Evolutionary conservation across 2,329 filamentous ascomycete genomes (phyloP).

Genomic region (Apiospora phragmitis): DNA sequence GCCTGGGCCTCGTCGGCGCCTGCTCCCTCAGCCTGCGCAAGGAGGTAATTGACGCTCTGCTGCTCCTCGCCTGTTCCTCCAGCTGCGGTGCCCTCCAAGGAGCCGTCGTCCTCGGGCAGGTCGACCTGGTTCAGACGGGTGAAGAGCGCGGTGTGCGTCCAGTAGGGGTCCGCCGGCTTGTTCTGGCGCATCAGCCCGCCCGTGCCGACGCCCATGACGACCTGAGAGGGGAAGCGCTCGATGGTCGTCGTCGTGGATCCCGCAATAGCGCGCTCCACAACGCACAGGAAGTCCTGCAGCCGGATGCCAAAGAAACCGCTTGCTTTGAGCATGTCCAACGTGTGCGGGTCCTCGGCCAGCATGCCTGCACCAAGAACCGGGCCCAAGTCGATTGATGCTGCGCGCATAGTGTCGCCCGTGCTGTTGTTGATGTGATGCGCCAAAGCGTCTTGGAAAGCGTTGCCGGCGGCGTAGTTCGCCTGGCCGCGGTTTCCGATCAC

Average conservation of each 20-base stretch:
- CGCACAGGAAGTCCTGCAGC: conserved; percentile 48
- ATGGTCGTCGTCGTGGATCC: conserved; percentile 29
- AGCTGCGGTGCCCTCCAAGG: not conserved
- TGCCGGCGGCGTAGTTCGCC: conserved; percentile 58
- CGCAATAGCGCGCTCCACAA: conserved; percentile 48
- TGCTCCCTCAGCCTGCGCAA: conserved; percentile 17
- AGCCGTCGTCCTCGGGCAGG: conserved; percentile 28
- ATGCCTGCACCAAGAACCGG: conserved; percentile 56
- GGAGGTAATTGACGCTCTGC: conserved; percentile 11
- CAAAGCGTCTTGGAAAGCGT: conserved; percentile 51
- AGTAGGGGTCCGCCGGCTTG: conserved; percentile 53
- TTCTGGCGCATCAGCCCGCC: conserved; percentile 55
- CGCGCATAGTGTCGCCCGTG: conserved; percentile 28
- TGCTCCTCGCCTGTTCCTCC: conserved; percentile 18
- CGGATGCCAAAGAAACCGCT: conserved; percentile 57
- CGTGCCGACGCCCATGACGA: conserved; percentile 55
- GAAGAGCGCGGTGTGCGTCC: conserved; percentile 51
- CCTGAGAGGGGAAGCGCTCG: conserved; percentile 42
- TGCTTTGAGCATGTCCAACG: conserved; percentile 48
- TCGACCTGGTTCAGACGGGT: conserved; percentile 50
- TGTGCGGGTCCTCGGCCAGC: conserved; percentile 49
- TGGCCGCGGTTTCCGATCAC: conserved; percentile 60
- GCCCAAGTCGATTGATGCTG: conserved; percentile 51
- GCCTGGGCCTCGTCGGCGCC: conserved; percentile 29
- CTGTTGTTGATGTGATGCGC: conserved; percentile 35